Evolutionary conservation across 2,329 filamentous ascomycete species (phyloP).

Genomic region (Colletotrichum kahawae): DNA sequence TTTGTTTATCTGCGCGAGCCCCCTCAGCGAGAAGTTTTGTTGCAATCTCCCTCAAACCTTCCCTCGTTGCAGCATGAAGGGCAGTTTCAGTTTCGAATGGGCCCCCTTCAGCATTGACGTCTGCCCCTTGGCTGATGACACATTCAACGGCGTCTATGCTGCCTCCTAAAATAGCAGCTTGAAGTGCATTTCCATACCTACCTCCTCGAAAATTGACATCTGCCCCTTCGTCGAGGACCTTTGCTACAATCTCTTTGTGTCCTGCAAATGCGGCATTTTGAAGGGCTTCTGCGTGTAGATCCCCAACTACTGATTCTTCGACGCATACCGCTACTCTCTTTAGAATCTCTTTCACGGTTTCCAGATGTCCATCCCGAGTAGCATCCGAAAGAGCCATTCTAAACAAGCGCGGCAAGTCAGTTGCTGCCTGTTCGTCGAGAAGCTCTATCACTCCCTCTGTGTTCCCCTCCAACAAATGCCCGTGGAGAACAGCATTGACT

Average conservation of each 20-base stretch:
- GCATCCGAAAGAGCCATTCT: too few relatives aligned
- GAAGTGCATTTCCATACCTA: neutral
- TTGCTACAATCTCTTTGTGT: neutral
- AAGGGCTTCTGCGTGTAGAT: neutral
- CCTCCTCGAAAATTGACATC: neutral
- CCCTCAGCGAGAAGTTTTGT: neutral
- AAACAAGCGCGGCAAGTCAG: too few relatives aligned
- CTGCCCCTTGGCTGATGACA: neutral
- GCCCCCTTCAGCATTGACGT: neutral
- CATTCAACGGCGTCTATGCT: rapidly evolving
- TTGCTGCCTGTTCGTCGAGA: too few relatives aligned
- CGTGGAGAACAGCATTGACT: too few relatives aligned
- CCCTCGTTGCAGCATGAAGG: neutral
- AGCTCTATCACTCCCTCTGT: too few relatives aligned
- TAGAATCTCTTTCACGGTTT: too few relatives aligned
- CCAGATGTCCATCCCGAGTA: too few relatives aligned
- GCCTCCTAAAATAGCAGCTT: neutral
- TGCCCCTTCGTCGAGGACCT: neutral
- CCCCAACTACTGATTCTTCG: neutral
- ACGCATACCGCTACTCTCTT: too few relatives aligned
- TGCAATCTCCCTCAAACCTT: neutral
- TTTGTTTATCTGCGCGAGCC: neutral
- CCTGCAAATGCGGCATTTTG: neutral
- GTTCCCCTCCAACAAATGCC: too few relatives aligned
- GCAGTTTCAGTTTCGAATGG: rapidly evolving